phyloP scores from a whole-genome alignment of 768 basidiomycete genomes.

The Mrakia blollopis region DNA sequence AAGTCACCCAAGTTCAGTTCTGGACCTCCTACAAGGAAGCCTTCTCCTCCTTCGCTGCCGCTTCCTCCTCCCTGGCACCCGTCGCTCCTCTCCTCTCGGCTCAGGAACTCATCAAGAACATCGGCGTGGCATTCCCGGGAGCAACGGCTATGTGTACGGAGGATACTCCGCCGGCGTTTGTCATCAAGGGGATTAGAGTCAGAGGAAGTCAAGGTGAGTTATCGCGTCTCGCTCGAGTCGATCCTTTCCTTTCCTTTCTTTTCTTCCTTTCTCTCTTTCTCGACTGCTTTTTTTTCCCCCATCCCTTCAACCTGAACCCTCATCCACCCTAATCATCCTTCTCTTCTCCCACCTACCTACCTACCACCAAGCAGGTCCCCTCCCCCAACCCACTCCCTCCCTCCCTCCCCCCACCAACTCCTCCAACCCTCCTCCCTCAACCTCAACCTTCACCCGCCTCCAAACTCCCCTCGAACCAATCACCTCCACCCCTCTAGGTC shows the following conservation, averaged over 20 bases:
- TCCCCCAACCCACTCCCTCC: background rate
- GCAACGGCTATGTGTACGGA: slow-evolving; percentile 65
- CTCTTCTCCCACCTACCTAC: no score
- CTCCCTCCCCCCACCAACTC: background rate
- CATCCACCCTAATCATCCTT: no score
- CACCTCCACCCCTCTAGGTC: slow-evolving; percentile 11
- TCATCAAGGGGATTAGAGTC: slow-evolving; percentile 76
- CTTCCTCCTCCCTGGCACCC: background rate
- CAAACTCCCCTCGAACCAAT: background rate
- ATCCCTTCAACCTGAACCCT: no score
- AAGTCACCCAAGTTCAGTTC: slow-evolving; percentile 88
- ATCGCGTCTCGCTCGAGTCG: no score
- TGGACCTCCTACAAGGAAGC: slow-evolving; percentile 89
- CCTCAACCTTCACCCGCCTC: slow-evolving; percentile 13
- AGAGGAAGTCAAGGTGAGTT: slow-evolving; percentile 30
- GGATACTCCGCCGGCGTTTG: slow-evolving; percentile 59
- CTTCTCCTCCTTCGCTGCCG: slow-evolving; percentile 55
- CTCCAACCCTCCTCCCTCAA: background rate
- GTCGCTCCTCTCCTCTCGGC: slow-evolving; percentile 59
- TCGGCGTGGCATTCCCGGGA: slow-evolving; percentile 74
- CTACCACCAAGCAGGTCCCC: no score
- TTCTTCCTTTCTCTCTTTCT: background rate
- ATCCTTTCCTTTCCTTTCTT: background rate
- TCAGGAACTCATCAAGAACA: slow-evolving; percentile 90
- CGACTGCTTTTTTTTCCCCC: no score